These are phyloP conservation scores for Ilex asprella DNA, from an alignment of 257 asterid genomes.

Conservation along the genomic window DNA sequence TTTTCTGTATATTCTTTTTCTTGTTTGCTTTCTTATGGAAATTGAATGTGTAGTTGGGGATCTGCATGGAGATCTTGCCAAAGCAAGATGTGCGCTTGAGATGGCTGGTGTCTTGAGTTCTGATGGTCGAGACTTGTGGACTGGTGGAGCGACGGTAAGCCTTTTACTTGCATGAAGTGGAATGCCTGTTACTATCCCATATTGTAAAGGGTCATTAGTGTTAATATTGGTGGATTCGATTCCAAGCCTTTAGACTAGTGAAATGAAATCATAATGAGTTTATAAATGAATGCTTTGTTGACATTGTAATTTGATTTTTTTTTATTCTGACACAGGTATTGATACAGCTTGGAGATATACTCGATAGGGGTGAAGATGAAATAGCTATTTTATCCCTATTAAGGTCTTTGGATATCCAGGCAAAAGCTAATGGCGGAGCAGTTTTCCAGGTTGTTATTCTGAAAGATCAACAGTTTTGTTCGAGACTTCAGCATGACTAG, in stretches of 20 bases:
- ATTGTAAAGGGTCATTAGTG: no score
- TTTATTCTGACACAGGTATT: slow-evolving; percentile 40
- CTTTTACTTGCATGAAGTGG: neutral
- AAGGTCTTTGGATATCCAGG: slow-evolving; percentile 72
- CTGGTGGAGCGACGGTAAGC: slow-evolving; percentile 85
- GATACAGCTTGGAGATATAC: slow-evolving; percentile 92
- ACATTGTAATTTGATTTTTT: slow-evolving; percentile 2
- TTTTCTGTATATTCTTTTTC: neutral
- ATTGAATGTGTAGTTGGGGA: slow-evolving; percentile 66
- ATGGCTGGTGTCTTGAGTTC: slow-evolving; percentile 82
- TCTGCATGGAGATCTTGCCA: slow-evolving; percentile 89
- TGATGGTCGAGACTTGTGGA: slow-evolving; percentile 71
- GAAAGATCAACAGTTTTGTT: no score
- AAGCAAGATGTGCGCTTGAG: slow-evolving; percentile 88
- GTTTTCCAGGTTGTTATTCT: slow-evolving; percentile 70
- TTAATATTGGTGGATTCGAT: neutral
- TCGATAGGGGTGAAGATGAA: slow-evolving; percentile 95
- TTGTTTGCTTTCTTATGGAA: slow-evolving; percentile 5
- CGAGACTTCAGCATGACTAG: no score
- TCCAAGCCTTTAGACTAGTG: neutral
- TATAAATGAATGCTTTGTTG: slow-evolving; percentile 1
- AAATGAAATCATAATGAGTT: no score
- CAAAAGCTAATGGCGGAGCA: slow-evolving; percentile 90
- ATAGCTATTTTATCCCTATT: slow-evolving; percentile 83
- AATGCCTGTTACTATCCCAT: neutral